Evolutionary conservation across 345 rosid genomes (phyloP).

Genomic region (Populus deltoides): DNA sequence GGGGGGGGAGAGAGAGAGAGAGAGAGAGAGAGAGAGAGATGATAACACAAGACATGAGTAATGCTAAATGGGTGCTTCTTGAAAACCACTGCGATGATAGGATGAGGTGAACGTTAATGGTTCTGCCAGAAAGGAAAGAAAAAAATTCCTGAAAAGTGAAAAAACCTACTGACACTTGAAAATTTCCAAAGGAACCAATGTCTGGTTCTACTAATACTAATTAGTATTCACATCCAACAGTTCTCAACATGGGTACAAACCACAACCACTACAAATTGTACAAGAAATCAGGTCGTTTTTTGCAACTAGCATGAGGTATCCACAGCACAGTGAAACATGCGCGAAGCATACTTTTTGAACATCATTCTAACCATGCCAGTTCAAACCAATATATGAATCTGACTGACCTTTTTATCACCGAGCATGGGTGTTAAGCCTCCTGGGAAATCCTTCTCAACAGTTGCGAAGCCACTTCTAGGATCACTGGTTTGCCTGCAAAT

Average conservation of each 20-base stretch:
- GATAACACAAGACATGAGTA: too few species aligned
- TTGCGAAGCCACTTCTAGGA: conserved; percentile 81
- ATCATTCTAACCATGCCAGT: background rate
- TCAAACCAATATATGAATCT: background rate
- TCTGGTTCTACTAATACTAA: background rate
- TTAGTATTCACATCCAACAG: background rate
- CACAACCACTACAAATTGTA: background rate
- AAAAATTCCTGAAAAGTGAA: too few species aligned
- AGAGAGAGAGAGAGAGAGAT: too few species aligned
- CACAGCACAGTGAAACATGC: background rate
- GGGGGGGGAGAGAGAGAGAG: too few species aligned
- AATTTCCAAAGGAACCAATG: background rate
- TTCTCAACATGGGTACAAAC: too few species aligned
- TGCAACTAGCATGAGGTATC: background rate
- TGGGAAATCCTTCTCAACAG: conserved; percentile 79
- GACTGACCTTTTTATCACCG: conserved; percentile 80
- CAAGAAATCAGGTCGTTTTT: background rate
- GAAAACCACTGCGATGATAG: background rate
- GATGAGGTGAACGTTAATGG: background rate
- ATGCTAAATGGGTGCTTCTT: background rate
- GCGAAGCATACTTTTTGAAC: background rate
- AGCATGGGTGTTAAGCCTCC: conserved; percentile 94
- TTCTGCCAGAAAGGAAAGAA: background rate
- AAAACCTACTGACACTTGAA: background rate
- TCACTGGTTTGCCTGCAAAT: conserved; percentile 77